Evolutionary conservation across 2,329 filamentous ascomycete species (phyloP).

Genomic region (Xylaria sp.): DNA sequence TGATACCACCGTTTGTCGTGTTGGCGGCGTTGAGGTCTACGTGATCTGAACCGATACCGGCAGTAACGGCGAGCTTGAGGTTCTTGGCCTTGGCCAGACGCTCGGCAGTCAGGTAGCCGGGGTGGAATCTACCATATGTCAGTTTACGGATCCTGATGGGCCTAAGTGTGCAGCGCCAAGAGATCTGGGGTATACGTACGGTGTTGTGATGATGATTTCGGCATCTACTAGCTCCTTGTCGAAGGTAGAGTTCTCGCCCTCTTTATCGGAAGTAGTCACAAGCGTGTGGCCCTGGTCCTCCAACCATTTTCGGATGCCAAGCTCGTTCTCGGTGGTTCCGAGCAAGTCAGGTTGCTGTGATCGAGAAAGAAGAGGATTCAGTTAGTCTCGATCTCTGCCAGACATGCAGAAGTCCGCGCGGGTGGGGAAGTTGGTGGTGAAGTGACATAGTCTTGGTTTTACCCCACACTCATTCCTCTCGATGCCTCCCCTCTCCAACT

Average conservation of each 20-base stretch:
- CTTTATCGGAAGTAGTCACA: constrained; percentile 97
- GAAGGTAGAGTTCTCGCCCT: constrained; percentile 90
- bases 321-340: constrained; percentile 98
- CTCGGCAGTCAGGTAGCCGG: constrained; percentile 95
- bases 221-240: constrained; percentile 96
- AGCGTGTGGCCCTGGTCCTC: constrained; percentile 97
- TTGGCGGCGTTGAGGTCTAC: constrained; percentile 97
- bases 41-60: constrained; percentile 98
- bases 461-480: constrained; percentile 40
- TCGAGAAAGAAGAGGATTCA: constrained; percentile 36
- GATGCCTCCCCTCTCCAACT: constrained; percentile 24
- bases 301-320: constrained; percentile 96
- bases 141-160: constrained; percentile 25
- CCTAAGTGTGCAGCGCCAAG: constrained; percentile 30
- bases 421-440: constrained; percentile 31
- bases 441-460: constrained; percentile 36
- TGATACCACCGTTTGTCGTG: constrained; percentile 97
- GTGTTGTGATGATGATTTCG: constrained; percentile 98
- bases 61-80: constrained; percentile 95
- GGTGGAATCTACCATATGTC: constrained; percentile 80
- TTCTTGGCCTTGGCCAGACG: constrained; percentile 98
- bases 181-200: constrained; percentile 65
- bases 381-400: constrained; percentile 38
- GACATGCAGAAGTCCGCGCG: neutral
- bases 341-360: constrained; percentile 79